Evolutionary conservation across 176 grass and related monocot genomes (phyloP).

Genomic region (Ananas comosus): DNA sequence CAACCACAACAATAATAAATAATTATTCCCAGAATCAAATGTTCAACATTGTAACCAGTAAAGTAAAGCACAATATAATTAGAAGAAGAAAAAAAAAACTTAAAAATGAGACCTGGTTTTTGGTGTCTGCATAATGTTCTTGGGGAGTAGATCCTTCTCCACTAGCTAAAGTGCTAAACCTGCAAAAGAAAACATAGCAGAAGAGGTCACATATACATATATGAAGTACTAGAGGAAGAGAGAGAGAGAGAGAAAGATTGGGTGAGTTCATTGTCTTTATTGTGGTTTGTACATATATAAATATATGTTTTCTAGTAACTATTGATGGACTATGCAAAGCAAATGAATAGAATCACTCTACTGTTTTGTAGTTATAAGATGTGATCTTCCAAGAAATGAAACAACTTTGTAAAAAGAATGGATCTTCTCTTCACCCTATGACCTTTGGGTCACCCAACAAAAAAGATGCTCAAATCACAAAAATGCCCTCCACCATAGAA

Average conservation of each 20-base stretch:
- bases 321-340: constrained; percentile 1
- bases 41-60: constrained; percentile 10
- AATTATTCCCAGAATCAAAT: constrained; percentile 3
- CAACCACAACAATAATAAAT: constrained; percentile 2
- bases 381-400: background rate
- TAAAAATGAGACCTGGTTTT: constrained; percentile 48
- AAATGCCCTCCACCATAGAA: constrained; percentile 8
- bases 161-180: constrained; percentile 13
- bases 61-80: constrained; percentile 7
- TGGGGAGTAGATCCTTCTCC: constrained; percentile 26
- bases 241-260: background rate
- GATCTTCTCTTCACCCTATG: background rate
- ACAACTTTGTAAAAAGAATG: background rate
- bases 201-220: constrained; percentile 2
- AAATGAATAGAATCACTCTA: background rate
- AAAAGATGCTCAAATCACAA: constrained; percentile 5
- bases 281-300: background rate
- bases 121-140: constrained; percentile 63
- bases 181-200: constrained; percentile 22
- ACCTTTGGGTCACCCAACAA: constrained; percentile 12
- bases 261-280: background rate
- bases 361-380: background rate
- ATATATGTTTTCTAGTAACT: background rate
- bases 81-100: constrained; percentile 3
- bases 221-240: background rate